Evolutionary conservation across 129 eudicot genomes (phyloP), one percentile per base, ranked within the genome.

Genomic region (Flaveria brownii): DNA sequence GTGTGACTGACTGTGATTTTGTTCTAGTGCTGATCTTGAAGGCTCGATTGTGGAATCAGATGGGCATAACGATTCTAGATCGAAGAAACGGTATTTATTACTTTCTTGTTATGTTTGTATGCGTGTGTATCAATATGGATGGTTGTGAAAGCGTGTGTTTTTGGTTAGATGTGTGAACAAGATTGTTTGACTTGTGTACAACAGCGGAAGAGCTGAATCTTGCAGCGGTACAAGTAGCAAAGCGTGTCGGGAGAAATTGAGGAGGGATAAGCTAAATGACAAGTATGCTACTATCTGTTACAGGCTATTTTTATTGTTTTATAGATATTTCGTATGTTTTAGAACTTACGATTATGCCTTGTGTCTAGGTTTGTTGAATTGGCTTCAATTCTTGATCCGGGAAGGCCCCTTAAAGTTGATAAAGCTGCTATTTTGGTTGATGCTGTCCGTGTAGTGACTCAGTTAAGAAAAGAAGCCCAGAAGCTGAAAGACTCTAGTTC

Each of bases 181-280:
- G 15, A 42, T n/a, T 54, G 14, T 25, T 72, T 75, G 79, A 49
- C 72, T 68, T 54, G 18, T 68, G 33, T 81, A 33, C 72, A 57
- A 49, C 82, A 93, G 98, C 78, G 81, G 82, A 70, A 91, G 98
- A 71, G 60, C 88, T 71, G 98, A 90, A 70, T 64, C 89, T 11
- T 85, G 89, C 72, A 83, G 81, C 76, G 78, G 86, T 68, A 81
- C 98, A 73, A 90, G 91, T 76, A 85, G 91, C 82, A 93, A 90
- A 90, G 98, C 98, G 9, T 88, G 96, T 84, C 85, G 98, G 61
- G 98, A 93, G 79, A 93, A 93, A 84, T 73, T 86, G 84, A 88
- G 98, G 51, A 84, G 98, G 82, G 98, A 90, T 77, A 88, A 81
- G 73, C 91, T 93, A 15, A 93, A 90, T 73, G 96, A 90, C 83